These are phyloP conservation scores for Lasiosphaeria ovina DNA, from an alignment of 495 filamentous ascomycete species.

Conservation along the genomic window DNA sequence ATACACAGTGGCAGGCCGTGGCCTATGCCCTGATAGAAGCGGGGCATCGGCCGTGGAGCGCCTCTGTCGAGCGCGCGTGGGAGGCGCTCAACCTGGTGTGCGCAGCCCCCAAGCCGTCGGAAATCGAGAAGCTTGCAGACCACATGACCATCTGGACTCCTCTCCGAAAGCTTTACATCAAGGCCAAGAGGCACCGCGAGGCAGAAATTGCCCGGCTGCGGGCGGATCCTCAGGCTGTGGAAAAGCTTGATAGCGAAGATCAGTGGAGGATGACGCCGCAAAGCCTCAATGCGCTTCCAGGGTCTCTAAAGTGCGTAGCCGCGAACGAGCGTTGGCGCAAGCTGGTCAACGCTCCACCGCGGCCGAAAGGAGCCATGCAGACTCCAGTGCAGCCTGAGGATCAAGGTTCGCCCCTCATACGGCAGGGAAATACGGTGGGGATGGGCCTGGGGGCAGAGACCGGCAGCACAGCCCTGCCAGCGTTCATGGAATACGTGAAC, in stretches of 20 bases:
- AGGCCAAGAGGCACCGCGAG: conserved; percentile 56
- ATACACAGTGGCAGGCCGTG: conserved; percentile 80
- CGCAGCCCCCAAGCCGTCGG: conserved; percentile 49
- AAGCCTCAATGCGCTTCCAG: conserved; percentile 39
- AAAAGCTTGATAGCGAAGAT: conserved; percentile 41
- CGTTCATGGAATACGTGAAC: background rate
- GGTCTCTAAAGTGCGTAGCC: conserved; percentile 33
- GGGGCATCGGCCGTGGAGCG: conserved; percentile 63
- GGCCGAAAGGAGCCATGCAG: conserved; percentile 6
- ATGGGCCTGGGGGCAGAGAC: background rate
- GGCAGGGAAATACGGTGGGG: background rate
- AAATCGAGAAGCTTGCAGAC: conserved; percentile 45
- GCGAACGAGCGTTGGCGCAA: conserved; percentile 46
- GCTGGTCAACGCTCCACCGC: conserved; percentile 39
- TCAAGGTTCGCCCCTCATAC: background rate
- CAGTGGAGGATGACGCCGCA: conserved; percentile 31
- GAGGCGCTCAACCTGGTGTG: conserved; percentile 63
- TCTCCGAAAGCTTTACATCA: conserved; percentile 66
- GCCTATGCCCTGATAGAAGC: conserved; percentile 76
- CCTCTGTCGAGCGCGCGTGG: conserved; percentile 79
- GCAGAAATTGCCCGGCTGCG: conserved; percentile 45
- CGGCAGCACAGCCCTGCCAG: conserved; percentile 1
- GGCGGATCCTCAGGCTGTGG: conserved; percentile 41
- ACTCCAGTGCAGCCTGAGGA: background rate
- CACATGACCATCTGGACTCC: conserved; percentile 72